These are phyloP conservation scores for Botryococcus braunii DNA, from an alignment of 163 green algal species.

Conservation along the genomic window DNA sequence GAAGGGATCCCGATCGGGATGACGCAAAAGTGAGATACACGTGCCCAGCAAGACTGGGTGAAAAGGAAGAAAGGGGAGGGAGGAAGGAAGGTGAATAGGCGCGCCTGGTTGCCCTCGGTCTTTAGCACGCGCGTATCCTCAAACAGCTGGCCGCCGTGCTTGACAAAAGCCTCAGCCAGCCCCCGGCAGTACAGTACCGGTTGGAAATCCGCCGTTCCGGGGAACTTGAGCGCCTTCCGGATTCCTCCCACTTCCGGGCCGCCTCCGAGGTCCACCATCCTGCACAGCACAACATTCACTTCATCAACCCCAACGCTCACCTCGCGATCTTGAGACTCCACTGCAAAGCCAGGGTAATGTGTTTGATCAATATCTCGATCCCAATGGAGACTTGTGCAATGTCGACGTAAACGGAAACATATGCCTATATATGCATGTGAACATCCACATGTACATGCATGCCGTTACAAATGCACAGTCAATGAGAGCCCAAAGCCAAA, in stretches of 20 bases:
- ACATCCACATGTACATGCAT: too few relatives aligned
- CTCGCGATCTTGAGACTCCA: too few relatives aligned
- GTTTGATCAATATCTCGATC: neutral
- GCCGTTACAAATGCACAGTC: too few relatives aligned
- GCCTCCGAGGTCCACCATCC: conserved; percentile 1
- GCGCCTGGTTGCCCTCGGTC: neutral
- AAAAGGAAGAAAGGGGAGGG: too few relatives aligned
- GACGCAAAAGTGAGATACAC: too few relatives aligned
- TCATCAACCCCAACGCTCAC: too few relatives aligned
- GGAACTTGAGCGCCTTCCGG: neutral
- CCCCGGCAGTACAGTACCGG: conserved; percentile 2
- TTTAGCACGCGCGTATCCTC: conserved; percentile 8
- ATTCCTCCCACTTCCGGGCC: neutral
- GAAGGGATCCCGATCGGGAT: too few relatives aligned
- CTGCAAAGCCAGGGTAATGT: too few relatives aligned
- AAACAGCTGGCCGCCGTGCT: conserved; percentile 4
- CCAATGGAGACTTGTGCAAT: neutral
- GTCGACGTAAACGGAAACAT: neutral
- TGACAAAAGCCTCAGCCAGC: conserved; percentile 9
- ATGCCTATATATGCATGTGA: neutral
- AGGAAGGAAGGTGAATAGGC: too few relatives aligned
- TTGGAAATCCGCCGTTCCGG: conserved; percentile 1
- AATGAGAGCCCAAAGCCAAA: too few relatives aligned
- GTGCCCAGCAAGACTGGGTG: too few relatives aligned
- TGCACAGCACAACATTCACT: neutral